phyloP scores from a whole-genome alignment of 768 basidiomycete species.

The Calvatia gigantea region DNA sequence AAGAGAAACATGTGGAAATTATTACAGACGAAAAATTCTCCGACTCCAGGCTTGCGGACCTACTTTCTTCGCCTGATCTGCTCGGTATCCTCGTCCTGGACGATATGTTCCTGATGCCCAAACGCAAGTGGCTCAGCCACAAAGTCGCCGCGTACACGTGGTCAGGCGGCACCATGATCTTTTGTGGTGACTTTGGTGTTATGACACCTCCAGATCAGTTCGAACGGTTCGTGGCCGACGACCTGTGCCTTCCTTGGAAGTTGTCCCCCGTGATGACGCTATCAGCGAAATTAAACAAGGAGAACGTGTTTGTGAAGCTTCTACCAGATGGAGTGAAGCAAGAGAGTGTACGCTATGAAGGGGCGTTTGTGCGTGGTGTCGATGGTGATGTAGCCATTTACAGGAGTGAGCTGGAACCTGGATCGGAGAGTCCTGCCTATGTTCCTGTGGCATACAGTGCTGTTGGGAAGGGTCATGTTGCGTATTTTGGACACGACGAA shows the following conservation, averaged over 20 bases:
- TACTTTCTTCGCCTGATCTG: slow-evolving; percentile 26
- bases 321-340: slow-evolving; percentile 20
- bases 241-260: slow-evolving; percentile 33
- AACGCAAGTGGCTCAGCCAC: slow-evolving; percentile 24
- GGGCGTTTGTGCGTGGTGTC: slow-evolving; percentile 13
- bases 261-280: slow-evolving; percentile 17
- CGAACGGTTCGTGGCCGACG: slow-evolving; percentile 21
- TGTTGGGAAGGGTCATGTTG: slow-evolving; percentile 33
- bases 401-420: slow-evolving; percentile 10
- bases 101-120: slow-evolving; percentile 20
- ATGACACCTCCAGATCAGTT: slow-evolving; percentile 16
- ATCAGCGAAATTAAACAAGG: slow-evolving; percentile 14
- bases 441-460: slow-evolving; percentile 23
- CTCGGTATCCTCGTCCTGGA: slow-evolving; percentile 34
- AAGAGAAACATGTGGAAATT: slow-evolving; percentile 19
- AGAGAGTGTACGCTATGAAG: slow-evolving; percentile 24
- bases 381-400: slow-evolving; percentile 16
- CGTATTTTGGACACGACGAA: slow-evolving; percentile 13
- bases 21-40: slow-evolving; percentile 16
- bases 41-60: slow-evolving; percentile 20
- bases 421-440: slow-evolving; percentile 19
- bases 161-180: slow-evolving; percentile 33
- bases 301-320: slow-evolving; percentile 15
- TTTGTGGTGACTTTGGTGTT: slow-evolving; percentile 25
- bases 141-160: slow-evolving; percentile 30